phyloP scores from a whole-genome alignment of 2,329 filamentous ascomycete species.

The Knufia fluminis region DNA sequence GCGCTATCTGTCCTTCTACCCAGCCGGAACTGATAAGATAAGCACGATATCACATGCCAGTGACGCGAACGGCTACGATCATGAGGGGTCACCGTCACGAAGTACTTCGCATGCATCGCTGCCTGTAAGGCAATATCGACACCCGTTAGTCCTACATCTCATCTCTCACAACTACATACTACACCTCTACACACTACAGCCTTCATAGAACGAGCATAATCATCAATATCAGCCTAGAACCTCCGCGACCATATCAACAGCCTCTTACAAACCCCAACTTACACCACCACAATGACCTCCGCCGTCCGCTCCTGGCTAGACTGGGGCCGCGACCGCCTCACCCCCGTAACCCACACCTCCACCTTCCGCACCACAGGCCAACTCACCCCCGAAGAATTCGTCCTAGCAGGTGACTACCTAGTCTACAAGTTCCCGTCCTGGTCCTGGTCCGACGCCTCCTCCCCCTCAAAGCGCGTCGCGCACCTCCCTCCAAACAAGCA shows the following conservation, averaged over 20 bases:
- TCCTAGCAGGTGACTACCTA: conserved; percentile 90
- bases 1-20: too few relatives aligned
- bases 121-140: not conserved
- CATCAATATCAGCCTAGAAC: too few relatives aligned
- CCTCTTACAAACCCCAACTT: not conserved
- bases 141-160: not conserved
- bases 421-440: conserved; percentile 99
- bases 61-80: too few relatives aligned
- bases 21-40: too few relatives aligned
- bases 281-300: conserved; percentile 56
- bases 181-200: too few relatives aligned
- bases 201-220: too few relatives aligned
- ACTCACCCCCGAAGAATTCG: conserved; percentile 95
- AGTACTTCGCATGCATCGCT: not conserved
- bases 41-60: too few relatives aligned
- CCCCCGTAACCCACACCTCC: conserved; percentile 78
- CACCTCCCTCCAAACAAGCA: conserved; percentile 87
- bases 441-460: conserved; percentile 87
- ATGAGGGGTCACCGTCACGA: not conserved
- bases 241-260: not conserved
- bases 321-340: conserved; percentile 81
- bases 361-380: conserved; percentile 90
- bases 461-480: conserved; percentile 64
- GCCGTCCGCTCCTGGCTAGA: conserved; percentile 85
- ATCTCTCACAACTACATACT: not conserved